Conservation (phyloP, 768 basidiomycete genomes). For the Pulveroboletus ravenelii region DNA sequence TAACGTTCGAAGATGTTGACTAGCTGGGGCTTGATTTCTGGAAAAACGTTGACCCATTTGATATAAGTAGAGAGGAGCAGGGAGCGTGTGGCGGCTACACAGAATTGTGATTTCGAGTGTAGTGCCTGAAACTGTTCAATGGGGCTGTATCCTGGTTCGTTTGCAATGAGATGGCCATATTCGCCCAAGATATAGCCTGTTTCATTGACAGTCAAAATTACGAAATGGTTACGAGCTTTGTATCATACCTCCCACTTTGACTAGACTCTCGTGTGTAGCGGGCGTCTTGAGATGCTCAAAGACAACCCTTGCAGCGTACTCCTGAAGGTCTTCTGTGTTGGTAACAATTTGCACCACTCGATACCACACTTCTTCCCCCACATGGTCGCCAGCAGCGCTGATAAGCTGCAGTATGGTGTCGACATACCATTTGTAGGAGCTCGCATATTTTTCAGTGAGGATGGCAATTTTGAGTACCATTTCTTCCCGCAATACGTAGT, state of each 20-base stretch:
- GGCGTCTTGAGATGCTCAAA: slow-evolving; percentile 86
- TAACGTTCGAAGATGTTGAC: slow-evolving; percentile 95
- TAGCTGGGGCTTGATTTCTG: slow-evolving; percentile 93
- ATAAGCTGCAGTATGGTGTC: slow-evolving; percentile 96
- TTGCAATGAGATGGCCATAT: slow-evolving; percentile 96
- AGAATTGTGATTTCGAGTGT: slow-evolving; percentile 94
- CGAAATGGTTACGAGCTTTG: not conserved
- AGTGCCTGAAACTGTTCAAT: slow-evolving; percentile 90
- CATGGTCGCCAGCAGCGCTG: slow-evolving; percentile 95
- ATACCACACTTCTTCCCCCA: slow-evolving; percentile 99
- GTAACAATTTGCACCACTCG: slow-evolving; percentile 98
- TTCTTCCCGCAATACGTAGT: slow-evolving; percentile 94
- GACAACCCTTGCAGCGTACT: slow-evolving; percentile 90
- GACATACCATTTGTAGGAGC: slow-evolving; percentile 98
- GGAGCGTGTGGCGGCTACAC: slow-evolving; percentile 85
- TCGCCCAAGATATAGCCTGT: slow-evolving; percentile 94
- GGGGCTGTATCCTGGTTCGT: slow-evolving; percentile 90
- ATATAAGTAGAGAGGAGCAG: slow-evolving; percentile 95
- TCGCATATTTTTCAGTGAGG: slow-evolving; percentile 97
- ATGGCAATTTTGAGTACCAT: slow-evolving; percentile 99
- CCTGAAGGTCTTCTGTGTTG: slow-evolving; percentile 96
- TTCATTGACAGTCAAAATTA: slow-evolving; percentile 7
- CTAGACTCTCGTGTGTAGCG: slow-evolving; percentile 85
- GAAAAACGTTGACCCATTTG: slow-evolving; percentile 99
- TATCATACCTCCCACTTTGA: slow-evolving; percentile 86